These are phyloP conservation scores for Ceratocystis huliohia DNA, from an alignment of 2,329 filamentous ascomycete genomes.

Conservation along the genomic window DNA sequence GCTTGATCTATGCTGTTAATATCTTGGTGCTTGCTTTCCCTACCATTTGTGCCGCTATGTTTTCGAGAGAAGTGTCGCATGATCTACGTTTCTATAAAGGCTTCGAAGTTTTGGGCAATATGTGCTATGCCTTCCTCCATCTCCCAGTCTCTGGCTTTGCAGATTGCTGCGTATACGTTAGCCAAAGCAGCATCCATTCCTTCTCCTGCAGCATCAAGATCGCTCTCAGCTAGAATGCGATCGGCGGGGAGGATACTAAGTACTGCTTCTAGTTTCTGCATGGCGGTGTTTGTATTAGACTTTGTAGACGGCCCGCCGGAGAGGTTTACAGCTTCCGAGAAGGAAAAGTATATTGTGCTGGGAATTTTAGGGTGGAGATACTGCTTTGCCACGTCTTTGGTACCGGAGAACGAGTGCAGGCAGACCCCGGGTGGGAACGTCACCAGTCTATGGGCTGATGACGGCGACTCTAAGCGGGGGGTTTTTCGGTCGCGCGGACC, in stretches of 20 bases:
- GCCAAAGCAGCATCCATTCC: constrained; percentile 69
- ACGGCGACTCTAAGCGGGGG: background rate
- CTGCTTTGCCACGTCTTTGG: constrained; percentile 59
- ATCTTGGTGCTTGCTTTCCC: background rate
- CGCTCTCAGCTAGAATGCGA: constrained; percentile 74
- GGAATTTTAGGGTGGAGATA: constrained; percentile 65
- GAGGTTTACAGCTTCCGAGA: constrained; percentile 74
- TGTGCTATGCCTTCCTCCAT: constrained; percentile 56
- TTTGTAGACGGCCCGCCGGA: background rate
- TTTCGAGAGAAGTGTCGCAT: background rate
- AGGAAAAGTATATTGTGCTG: constrained; percentile 71
- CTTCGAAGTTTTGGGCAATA: constrained; percentile 62
- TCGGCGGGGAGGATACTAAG: constrained; percentile 64
- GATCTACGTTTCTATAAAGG: constrained; percentile 41
- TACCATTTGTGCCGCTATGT: background rate
- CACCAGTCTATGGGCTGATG: background rate
- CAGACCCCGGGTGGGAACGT: constrained; percentile 77
- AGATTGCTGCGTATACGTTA: constrained; percentile 63
- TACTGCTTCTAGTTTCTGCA: constrained; percentile 45
- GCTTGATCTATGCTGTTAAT: background rate
- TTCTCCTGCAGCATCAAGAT: constrained; percentile 69
- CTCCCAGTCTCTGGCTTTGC: constrained; percentile 63
- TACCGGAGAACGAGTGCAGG: constrained; percentile 83
- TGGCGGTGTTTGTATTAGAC: constrained; percentile 20
- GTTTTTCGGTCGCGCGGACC: background rate